Base-by-base conservation (phyloP, 73 alveolate genomes). In the Symbiodinium pilosum region DNA sequence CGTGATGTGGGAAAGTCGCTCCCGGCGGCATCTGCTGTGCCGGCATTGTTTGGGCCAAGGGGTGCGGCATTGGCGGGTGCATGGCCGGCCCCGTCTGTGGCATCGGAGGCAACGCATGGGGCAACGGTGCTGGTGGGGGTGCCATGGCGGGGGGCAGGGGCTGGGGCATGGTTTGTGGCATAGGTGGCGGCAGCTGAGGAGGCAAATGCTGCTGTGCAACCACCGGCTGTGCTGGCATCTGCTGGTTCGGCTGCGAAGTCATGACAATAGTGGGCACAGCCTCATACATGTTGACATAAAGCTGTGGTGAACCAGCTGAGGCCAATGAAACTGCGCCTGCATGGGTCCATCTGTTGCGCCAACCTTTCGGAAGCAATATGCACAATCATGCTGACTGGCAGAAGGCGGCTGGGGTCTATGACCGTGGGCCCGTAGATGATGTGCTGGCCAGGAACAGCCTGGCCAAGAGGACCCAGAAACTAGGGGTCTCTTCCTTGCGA, bases 381-480 rank as follows among this genome's bases (percentile, higher is more conserved):
- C n/a, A n/a, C 32, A 26, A 34, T 26, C 38, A 8, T 14, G 30
- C 6, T 26, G 77, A 52, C 38, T 14, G 38, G 38, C 30, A 26
- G 77, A 14, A 59, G 77, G 38, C 77, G 77, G n/a, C 44, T 36
- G 41, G 24, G 85, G 85, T 30, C 6, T n/a, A 18, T n/a, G 42
- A 32, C 85, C 44, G 85, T 73, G 18, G 85, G 85, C 44, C 85
- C 85, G 30, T 73, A 73, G 85, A 73, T 73, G 85, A 73, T 73
- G 85, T 73, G 85, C 44, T 73, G 85, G 43, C 85, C 85, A n/a
- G 85, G 85, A 73, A n/a, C 85, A 24, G 85, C 44, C 85, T 36
- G 43, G 44, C 41, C 44, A 16, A 26, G 24, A 73, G 24, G 41
- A n/a, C n/a, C n/a, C n/a, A 11, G 85, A 2, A 36, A 16, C n/a